These are phyloP conservation scores for Periconia sp. DNA, from an alignment of 2,329 filamentous ascomycete species.

Conservation along the genomic window DNA sequence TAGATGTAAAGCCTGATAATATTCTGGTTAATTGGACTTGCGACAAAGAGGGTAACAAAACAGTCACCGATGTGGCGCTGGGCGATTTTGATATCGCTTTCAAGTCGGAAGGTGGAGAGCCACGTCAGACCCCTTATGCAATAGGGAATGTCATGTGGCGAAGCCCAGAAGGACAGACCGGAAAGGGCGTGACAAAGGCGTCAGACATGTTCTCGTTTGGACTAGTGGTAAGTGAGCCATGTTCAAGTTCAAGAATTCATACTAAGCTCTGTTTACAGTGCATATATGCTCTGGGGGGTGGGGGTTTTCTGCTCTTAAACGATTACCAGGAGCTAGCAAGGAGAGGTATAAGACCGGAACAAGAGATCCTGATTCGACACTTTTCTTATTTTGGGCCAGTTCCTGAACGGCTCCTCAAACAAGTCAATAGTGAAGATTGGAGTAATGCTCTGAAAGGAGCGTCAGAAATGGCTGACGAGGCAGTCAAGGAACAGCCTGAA, in stretches of 20 bases:
- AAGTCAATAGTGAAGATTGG: slow-evolving; percentile 35
- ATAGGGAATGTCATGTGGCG: slow-evolving; percentile 50
- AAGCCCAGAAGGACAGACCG: slow-evolving; percentile 48
- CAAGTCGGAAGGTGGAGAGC: slow-evolving; percentile 34
- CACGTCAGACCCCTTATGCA: slow-evolving; percentile 30
- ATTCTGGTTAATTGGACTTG: slow-evolving; percentile 45
- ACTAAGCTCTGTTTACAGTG: slow-evolving; percentile 37
- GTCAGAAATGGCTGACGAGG: slow-evolving; percentile 29
- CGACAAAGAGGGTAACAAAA: slow-evolving; percentile 39
- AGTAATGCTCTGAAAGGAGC: slow-evolving; percentile 28
- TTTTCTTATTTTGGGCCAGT: slow-evolving; percentile 45
- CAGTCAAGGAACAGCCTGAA: slow-evolving; percentile 34
- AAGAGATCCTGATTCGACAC: slow-evolving; percentile 42
- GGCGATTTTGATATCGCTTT: slow-evolving; percentile 47
- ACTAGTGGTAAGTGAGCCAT: slow-evolving; percentile 41
- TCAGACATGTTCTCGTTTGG: slow-evolving; percentile 49
- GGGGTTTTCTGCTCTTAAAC: slow-evolving; percentile 37
- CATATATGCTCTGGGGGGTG: slow-evolving; percentile 41
- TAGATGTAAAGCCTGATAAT: slow-evolving; percentile 51
- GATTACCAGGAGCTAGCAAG: slow-evolving; percentile 39
- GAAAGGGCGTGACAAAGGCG: slow-evolving; percentile 39
- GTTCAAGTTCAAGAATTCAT: slow-evolving; percentile 16
- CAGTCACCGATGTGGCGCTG: slow-evolving; percentile 40
- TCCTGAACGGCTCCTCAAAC: slow-evolving; percentile 35
- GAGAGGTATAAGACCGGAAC: slow-evolving; percentile 33